Evolutionary conservation across 1,284 basidiomycete species (phyloP), one percentile per base, ranked within the genome.

Genomic region (Xerocomus amazonicus): DNA sequence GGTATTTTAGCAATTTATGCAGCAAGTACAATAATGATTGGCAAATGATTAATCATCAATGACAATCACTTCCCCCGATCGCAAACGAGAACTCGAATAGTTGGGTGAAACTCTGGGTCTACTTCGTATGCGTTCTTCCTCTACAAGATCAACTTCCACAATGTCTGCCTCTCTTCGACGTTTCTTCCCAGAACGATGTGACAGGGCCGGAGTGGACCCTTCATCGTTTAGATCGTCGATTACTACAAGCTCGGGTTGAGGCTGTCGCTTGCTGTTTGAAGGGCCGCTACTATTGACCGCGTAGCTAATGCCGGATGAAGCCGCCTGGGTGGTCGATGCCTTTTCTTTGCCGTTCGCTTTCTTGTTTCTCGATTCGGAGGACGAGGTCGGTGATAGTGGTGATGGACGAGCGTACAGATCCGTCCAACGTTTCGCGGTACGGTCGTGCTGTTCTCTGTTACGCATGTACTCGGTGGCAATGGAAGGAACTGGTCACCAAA

Each of bases 381-480:
- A 14, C 44, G 46, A 34, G 34, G 52, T 6, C n/a, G 48, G 43
- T 19, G 59, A 36, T 17, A 47, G 43, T 4, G 50, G 46, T 47
- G 59, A 65, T 33, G 75, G 73, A 9, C 59, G 69, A 9, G 77
- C 77, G 51, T 79, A 79, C 1, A 76, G 57, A 34, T 73, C 67
- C 6, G 78, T 79, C 79, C 77, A 80, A 19, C 72, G 68, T 31
- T 71, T 71, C 3, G 79, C 78, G 14, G 71, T 79, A 17, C 64
- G 62, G 58, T 80, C 78, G 60, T 90, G 86, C 47, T 73, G 72
- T 39, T 75, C 70, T 35, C 85, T 79, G 58, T 83, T 81, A 23
- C 79, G 78, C 9, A 73, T 64, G 56, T 84, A 91, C 62, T 88
- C 82, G 0, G 74, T 80, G 10, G 88, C 87, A 26, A 91, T 88